Evolutionary conservation across 257 asterid genomes (phyloP).

Genomic region (Striga asiatica): DNA sequence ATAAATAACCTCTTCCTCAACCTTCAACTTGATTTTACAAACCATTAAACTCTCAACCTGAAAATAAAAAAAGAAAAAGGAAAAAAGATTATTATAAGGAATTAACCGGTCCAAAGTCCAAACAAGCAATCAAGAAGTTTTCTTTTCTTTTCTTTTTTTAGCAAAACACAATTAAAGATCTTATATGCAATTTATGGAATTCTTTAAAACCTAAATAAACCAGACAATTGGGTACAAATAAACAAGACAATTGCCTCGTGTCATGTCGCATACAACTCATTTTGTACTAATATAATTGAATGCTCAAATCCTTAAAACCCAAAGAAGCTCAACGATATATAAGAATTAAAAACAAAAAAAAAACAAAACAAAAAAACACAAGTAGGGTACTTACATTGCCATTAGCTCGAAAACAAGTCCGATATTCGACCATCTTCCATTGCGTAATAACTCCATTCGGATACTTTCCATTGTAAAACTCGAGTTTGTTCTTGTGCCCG

Average conservation of each 20-base stretch:
- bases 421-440: slow-evolving; percentile 15
- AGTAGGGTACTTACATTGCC: neutral
- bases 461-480: neutral
- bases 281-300: no score
- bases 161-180: no score
- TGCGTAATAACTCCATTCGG: neutral
- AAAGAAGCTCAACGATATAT: no score
- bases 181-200: no score
- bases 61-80: neutral
- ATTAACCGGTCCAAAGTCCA: no score
- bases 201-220: no score
- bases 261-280: no score
- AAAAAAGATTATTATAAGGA: neutral
- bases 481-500: slow-evolving; percentile 4
- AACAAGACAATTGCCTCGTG: no score
- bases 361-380: neutral
- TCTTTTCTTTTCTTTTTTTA: no score
- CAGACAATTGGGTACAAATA: no score
- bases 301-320: neutral
- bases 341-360: no score
- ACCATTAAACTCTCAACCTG: neutral
- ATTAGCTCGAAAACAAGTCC: neutral
- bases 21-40: neutral
- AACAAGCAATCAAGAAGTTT: no score
- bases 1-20: neutral